Conservation (phyloP, 768 basidiomycete genomes). For the Crassisporium funariophilum region DNA sequence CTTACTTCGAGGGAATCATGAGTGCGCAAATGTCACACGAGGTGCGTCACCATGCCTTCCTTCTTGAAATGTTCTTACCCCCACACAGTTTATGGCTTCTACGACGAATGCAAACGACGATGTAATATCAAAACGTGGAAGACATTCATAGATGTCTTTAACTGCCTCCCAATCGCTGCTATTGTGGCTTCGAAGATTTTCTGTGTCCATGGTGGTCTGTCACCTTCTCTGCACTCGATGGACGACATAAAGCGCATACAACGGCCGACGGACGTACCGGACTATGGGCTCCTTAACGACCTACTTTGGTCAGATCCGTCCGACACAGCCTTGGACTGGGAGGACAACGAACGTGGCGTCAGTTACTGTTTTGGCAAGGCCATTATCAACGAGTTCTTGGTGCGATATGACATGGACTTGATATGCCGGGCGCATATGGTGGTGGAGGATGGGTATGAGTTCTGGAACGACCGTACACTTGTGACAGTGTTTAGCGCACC, state of each 20-base stretch:
- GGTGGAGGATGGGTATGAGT: conserved; percentile 98
- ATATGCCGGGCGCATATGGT: conserved; percentile 99
- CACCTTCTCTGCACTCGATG: conserved; percentile 92
- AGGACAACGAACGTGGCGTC: conserved; percentile 98
- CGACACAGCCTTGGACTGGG: conserved; percentile 97
- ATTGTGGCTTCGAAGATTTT: conserved; percentile 99
- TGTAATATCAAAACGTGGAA: conserved; percentile 99
- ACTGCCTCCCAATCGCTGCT: conserved; percentile 97
- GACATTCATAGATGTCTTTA: conserved; percentile 99
- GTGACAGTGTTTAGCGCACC: conserved; percentile 99
- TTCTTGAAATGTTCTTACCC: conserved; percentile 15
- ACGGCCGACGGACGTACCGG: conserved; percentile 97
- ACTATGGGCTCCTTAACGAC: conserved; percentile 96
- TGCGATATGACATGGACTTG: conserved; percentile 96
- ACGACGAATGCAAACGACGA: conserved; percentile 99
- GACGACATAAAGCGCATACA: conserved; percentile 98
- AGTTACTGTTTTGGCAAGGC: conserved; percentile 99
- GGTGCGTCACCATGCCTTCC: conserved; percentile 52
- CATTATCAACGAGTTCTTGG: conserved; percentile 94
- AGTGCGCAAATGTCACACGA: conserved; percentile 98
- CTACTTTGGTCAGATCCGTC: conserved; percentile 98
- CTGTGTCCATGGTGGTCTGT: conserved; percentile 96
- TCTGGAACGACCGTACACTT: conserved; percentile 98
- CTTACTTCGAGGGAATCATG: conserved; percentile 95
- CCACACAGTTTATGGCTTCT: conserved; percentile 91